phyloP scores from a whole-genome alignment of 495 filamentous ascomycete species.

The Talaromyces ruber region DNA sequence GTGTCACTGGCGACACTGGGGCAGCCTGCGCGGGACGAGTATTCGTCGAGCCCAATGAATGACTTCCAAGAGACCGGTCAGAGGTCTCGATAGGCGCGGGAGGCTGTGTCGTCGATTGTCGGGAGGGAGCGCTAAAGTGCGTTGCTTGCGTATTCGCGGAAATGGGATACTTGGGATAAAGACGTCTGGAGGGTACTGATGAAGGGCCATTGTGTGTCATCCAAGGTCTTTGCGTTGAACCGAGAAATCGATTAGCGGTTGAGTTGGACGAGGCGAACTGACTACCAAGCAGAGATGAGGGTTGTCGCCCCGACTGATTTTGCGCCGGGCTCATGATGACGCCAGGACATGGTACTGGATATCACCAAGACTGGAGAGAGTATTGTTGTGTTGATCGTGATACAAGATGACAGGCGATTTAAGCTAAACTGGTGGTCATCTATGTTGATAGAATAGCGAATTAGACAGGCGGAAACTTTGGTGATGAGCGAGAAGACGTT shows the following conservation, averaged over 20 bases:
- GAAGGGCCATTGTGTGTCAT: constrained; percentile 29
- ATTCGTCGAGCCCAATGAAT: background rate
- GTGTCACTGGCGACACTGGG: constrained; percentile 20
- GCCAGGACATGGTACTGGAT: constrained; percentile 7
- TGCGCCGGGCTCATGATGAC: constrained; percentile 8
- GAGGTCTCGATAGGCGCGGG: background rate
- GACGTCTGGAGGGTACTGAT: constrained; percentile 2
- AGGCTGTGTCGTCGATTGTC: background rate
- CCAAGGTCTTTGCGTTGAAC: constrained; percentile 60
- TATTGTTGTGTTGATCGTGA: background rate
- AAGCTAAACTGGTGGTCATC: background rate
- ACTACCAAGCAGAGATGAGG: background rate
- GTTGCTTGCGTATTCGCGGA: background rate
- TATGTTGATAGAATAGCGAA: background rate
- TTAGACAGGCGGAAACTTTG: background rate
- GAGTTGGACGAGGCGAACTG: constrained; percentile 56
- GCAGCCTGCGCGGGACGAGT: constrained; percentile 1
- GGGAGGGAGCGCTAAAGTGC: background rate
- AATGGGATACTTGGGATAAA: background rate
- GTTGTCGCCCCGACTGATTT: constrained; percentile 4
- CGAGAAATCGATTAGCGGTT: constrained; percentile 58
- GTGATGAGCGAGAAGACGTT: background rate
- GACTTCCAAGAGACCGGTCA: background rate
- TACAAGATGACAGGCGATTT: background rate
- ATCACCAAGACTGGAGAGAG: background rate